Evolutionary conservation across 2,329 filamentous ascomycete species (phyloP).

Genomic region (Helotiales sp.): DNA sequence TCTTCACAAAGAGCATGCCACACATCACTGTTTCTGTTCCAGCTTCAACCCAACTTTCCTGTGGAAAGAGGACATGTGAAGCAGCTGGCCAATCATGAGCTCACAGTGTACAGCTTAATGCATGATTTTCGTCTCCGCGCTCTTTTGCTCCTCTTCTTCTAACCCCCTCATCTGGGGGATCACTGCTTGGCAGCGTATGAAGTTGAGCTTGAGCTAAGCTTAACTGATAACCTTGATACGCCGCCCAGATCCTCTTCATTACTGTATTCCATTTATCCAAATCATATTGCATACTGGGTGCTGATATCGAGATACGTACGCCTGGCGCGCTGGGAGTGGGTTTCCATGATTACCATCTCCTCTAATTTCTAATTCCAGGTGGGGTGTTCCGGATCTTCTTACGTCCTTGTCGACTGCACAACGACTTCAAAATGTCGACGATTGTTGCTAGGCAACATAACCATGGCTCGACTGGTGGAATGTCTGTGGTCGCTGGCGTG

Average conservation of each 20-base stretch:
- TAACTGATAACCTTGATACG: conserved; percentile 2
- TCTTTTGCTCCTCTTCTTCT: conserved; percentile 24
- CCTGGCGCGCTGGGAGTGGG: not conserved
- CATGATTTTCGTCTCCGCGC: conserved; percentile 11
- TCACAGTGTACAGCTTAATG: not conserved
- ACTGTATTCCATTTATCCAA: not conserved
- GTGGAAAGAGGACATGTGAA: not conserved
- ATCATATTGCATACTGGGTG: not conserved
- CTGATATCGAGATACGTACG: not conserved
- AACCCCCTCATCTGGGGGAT: conserved; percentile 2
- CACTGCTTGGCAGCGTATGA: conserved; percentile 10
- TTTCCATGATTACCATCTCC: not conserved
- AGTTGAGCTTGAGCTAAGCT: conserved; percentile 12
- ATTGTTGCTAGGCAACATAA: conserved; percentile 28
- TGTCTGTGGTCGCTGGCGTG: conserved; percentile 36
- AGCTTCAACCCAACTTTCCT: not conserved
- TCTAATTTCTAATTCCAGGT: not conserved
- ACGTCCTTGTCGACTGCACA: not conserved
- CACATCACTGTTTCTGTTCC: not conserved
- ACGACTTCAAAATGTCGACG: conserved; percentile 24
- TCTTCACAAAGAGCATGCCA: not conserved
- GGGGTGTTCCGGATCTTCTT: not conserved
- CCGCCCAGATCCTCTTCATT: not conserved
- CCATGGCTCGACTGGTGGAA: conserved; percentile 13
- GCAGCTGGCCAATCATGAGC: not conserved